These are phyloP conservation scores for Eragrostis curvula DNA, from an alignment of 176 grass and related monocot genomes.

Conservation along the genomic window DNA sequence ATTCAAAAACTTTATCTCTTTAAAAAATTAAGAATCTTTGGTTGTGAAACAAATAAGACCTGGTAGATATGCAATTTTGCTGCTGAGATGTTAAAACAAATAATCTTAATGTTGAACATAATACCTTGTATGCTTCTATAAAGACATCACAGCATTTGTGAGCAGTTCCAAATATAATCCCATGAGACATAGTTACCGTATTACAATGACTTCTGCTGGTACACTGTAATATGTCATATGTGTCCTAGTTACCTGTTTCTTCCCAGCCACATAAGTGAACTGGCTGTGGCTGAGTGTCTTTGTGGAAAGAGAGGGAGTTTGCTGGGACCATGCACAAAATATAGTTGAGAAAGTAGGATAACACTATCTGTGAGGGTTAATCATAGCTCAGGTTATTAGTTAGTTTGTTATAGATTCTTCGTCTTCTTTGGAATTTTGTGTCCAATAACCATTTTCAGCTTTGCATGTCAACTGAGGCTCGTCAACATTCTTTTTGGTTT, in stretches of 20 bases:
- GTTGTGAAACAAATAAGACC: constrained; percentile 10
- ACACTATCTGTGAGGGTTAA: background rate
- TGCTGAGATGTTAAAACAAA: background rate
- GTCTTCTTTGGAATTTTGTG: constrained; percentile 17
- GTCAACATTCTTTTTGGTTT: background rate
- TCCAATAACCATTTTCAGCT: background rate
- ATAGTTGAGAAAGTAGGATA: background rate
- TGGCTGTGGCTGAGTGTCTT: background rate
- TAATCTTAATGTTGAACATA: background rate
- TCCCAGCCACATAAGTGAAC: background rate
- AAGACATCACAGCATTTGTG: background rate
- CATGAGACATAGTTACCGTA: background rate
- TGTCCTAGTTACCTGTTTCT: background rate
- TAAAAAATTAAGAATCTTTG: background rate
- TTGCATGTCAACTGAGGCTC: background rate
- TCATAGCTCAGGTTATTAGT: background rate
- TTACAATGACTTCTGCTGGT: no score
- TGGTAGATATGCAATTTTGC: background rate
- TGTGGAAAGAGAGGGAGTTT: background rate
- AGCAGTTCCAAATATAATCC: background rate
- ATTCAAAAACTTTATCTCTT: background rate
- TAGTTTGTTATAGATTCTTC: background rate
- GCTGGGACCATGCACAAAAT: background rate
- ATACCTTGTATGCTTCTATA: background rate
- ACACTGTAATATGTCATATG: background rate